phyloP scores from a whole-genome alignment of 2,329 filamentous ascomycete species.

The Dendryphion nanum region DNA sequence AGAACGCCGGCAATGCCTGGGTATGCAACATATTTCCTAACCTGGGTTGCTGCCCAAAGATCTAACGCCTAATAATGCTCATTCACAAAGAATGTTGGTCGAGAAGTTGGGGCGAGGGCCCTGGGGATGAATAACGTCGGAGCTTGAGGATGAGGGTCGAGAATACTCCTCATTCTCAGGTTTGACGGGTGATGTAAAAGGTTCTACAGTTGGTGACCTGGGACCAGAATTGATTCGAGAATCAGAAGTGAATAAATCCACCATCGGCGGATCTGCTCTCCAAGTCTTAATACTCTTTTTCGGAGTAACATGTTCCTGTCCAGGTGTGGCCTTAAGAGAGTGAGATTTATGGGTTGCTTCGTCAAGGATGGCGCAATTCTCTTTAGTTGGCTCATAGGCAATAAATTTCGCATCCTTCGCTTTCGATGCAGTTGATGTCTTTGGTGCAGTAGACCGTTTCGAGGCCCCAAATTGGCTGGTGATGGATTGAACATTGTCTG shows the following conservation, averaged over 20 bases:
- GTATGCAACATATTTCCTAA: not conserved
- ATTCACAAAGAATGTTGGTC: slow-evolving; percentile 14
- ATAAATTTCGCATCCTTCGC: not conserved
- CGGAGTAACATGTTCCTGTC: not conserved
- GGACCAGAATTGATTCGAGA: slow-evolving; percentile 30
- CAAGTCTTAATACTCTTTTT: not conserved
- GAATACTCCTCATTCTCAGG: slow-evolving; percentile 17
- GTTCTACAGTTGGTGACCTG: slow-evolving; percentile 20
- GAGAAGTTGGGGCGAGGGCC: slow-evolving; percentile 22
- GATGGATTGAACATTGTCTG: slow-evolving; percentile 20
- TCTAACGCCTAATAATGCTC: slow-evolving; percentile 25
- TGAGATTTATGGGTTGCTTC: not conserved
- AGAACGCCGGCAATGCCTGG: slow-evolving; percentile 3
- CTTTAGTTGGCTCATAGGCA: not conserved
- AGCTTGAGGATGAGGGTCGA: slow-evolving; percentile 26
- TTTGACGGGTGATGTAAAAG: slow-evolving; percentile 17
- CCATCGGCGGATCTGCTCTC: not conserved
- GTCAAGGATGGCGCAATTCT: not conserved
- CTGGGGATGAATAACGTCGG: slow-evolving; percentile 20
- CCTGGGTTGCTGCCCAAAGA: not conserved
- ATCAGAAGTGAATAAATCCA: slow-evolving; percentile 13
- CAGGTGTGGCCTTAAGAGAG: not conserved
- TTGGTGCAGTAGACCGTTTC: slow-evolving; percentile 17
- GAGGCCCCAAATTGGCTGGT: slow-evolving; percentile 29
- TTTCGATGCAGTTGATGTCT: not conserved